phyloP scores from a whole-genome alignment of 495 filamentous ascomycete species.

The Penicillium pulvis region DNA sequence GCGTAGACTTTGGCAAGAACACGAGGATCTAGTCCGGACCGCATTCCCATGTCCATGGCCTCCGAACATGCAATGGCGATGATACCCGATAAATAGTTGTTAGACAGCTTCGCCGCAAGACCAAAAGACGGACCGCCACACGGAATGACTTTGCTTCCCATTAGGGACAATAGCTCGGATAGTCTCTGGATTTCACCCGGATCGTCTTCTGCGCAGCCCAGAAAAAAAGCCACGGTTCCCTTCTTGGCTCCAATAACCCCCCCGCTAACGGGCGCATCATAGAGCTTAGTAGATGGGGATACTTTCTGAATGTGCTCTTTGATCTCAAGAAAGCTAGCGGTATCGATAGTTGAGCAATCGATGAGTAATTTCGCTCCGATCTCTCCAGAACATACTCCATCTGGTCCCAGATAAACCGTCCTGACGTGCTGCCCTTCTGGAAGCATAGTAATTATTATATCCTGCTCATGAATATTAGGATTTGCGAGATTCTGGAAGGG shows the following conservation, averaged over 20 bases:
- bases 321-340: constrained; percentile 38
- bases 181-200: constrained; percentile 22
- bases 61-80: constrained; percentile 56
- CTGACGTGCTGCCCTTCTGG: constrained; percentile 68
- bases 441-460: constrained; percentile 65
- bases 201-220: constrained; percentile 41
- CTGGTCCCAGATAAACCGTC: constrained; percentile 50
- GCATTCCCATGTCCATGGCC: constrained; percentile 58
- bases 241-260: constrained; percentile 49
- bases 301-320: constrained; percentile 24
- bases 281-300: constrained; percentile 33
- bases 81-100: constrained; percentile 56
- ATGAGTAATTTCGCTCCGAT: constrained; percentile 36
- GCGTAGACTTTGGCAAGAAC: constrained; percentile 50
- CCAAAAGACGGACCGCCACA: constrained; percentile 54
- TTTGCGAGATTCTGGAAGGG: too few species aligned
- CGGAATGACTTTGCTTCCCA: constrained; percentile 47
- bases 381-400: constrained; percentile 36
- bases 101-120: constrained; percentile 55
- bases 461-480: constrained; percentile 36
- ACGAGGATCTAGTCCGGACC: constrained; percentile 49
- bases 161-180: not conserved
- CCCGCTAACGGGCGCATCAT: constrained; percentile 48
- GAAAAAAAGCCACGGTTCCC: constrained; percentile 51
- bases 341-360: constrained; percentile 51